These are phyloP conservation scores for Sordariomycetes sp. DNA, from an alignment of 2,329 filamentous ascomycete genomes.

Conservation along the genomic window DNA sequence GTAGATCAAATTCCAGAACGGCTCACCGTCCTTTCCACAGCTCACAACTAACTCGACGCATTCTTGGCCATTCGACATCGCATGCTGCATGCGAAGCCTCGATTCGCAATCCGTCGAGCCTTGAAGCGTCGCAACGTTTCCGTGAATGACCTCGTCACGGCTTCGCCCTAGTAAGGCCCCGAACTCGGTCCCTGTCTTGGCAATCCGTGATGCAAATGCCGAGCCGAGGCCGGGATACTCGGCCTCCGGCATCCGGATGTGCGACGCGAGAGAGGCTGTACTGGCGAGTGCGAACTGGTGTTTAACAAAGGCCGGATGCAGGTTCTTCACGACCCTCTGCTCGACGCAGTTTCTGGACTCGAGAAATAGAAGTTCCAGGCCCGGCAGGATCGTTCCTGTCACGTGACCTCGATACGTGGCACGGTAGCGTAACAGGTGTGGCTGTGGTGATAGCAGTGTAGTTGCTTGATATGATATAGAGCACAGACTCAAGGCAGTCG, in stretches of 20 bases:
- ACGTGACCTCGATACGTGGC: slow-evolving; percentile 24
- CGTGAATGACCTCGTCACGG: slow-evolving; percentile 32
- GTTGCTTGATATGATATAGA: slow-evolving; percentile 27
- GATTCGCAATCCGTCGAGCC: slow-evolving; percentile 29
- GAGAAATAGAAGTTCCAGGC: slow-evolving; percentile 30
- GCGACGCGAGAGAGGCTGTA: slow-evolving; percentile 28
- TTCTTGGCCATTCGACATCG: slow-evolving; percentile 29
- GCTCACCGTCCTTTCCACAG: slow-evolving; percentile 36
- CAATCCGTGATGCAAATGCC: slow-evolving; percentile 46
- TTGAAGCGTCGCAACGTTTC: slow-evolving; percentile 40
- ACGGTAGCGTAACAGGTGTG: slow-evolving; percentile 29
- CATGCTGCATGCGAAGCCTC: slow-evolving; percentile 27
- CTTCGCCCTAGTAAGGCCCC: slow-evolving; percentile 36
- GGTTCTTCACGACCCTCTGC: slow-evolving; percentile 27
- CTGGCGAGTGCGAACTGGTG: slow-evolving; percentile 37
- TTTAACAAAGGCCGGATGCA: slow-evolving; percentile 42
- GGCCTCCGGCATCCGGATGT: slow-evolving; percentile 16
- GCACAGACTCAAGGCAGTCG: slow-evolving; percentile 28
- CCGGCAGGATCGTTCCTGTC: slow-evolving; percentile 30
- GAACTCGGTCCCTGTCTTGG: slow-evolving; percentile 36
- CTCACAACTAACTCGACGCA: slow-evolving; percentile 39
- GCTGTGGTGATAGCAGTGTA: slow-evolving; percentile 30
- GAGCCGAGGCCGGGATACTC: slow-evolving; percentile 44
- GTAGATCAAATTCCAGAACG: slow-evolving; percentile 48
- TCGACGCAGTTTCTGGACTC: slow-evolving; percentile 32